A percentile compares a stretch with the other conserved stretches of the same genome.
Evolutionary conservation across 225 moss, liverwort and hornwort species (phyloP).

Genomic region (Marchantia paleacea): DNA sequence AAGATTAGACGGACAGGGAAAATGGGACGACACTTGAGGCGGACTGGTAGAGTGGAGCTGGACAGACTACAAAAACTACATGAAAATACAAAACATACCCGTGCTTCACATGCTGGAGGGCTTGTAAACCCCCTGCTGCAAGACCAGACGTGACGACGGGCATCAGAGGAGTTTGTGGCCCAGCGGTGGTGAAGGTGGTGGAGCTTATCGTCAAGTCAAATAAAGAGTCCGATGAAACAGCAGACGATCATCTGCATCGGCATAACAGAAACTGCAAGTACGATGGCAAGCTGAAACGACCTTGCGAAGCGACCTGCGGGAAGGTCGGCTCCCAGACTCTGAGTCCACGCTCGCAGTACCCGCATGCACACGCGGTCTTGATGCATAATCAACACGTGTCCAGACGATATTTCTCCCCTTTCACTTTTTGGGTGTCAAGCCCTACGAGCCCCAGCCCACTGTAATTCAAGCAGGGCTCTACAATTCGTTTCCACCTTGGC

Average conservation of each 20-base stretch:
- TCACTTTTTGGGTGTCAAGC: neutral
- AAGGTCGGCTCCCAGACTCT: neutral
- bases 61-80: no score
- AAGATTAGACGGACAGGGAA: no score
- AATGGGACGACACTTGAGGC: no score
- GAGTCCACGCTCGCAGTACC: neutral
- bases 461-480: conserved; percentile 1
- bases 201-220: neutral
- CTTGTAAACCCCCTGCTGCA: no score
- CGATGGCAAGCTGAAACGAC: neutral
- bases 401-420: neutral
- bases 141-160: no score
- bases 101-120: no score
- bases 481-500: neutral
- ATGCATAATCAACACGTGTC: neutral
- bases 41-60: no score
- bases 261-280: neutral
- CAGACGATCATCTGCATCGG: neutral
- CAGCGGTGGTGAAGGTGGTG: neutral
- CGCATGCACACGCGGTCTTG: neutral
- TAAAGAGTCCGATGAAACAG: neutral
- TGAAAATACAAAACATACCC: no score
- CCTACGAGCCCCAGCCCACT: neutral
- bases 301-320: neutral
- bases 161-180: neutral